Percentiles rank a stretch among this genome's conserved stretches.
These are phyloP conservation scores for Hirschioporus abietinus DNA, from an alignment of 768 basidiomycete species.

Conservation along the genomic window DNA sequence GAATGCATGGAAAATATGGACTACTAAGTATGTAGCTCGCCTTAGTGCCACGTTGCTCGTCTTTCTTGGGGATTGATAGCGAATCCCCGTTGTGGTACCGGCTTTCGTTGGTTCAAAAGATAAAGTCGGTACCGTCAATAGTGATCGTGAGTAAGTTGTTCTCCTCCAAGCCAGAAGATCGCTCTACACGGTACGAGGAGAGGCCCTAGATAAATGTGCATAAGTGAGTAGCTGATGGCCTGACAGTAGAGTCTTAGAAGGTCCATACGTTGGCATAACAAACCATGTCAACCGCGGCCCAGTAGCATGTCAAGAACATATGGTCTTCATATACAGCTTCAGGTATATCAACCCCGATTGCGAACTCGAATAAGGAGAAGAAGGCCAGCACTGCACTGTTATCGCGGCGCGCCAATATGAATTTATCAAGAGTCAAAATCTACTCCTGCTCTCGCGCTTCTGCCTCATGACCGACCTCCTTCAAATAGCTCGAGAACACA, in stretches of 20 bases:
- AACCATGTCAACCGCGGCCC: slow-evolving; percentile 22
- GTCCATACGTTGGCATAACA: slow-evolving; percentile 22
- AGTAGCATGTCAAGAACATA: slow-evolving; percentile 15
- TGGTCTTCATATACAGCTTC: slow-evolving; percentile 22
- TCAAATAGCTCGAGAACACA: slow-evolving; percentile 9
- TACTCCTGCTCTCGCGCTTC: slow-evolving; percentile 14
- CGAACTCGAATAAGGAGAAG: slow-evolving; percentile 22
- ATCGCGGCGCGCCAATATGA: slow-evolving; percentile 22
- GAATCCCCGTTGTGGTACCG: too few species aligned
- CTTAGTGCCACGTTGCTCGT: too few species aligned
- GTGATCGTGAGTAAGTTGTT: slow-evolving; percentile 26
- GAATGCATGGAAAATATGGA: too few species aligned
- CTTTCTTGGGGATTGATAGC: too few species aligned
- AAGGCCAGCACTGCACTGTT: slow-evolving; percentile 20
- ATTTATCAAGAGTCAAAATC: slow-evolving; percentile 17
- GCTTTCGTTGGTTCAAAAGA: too few species aligned
- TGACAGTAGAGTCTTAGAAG: background rate
- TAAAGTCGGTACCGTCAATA: slow-evolving; percentile 18
- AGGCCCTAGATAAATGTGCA: slow-evolving; percentile 17
- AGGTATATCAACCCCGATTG: slow-evolving; percentile 21
- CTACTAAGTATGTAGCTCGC: too few species aligned
- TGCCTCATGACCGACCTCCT: slow-evolving; percentile 13
- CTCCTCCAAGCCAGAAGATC: slow-evolving; percentile 20
- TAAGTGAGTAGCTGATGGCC: background rate
- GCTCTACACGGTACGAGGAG: slow-evolving; percentile 29